These are phyloP conservation scores for Aspergillus proliferans DNA, from an alignment of 2,329 filamentous ascomycete genomes.

Conservation along the genomic window DNA sequence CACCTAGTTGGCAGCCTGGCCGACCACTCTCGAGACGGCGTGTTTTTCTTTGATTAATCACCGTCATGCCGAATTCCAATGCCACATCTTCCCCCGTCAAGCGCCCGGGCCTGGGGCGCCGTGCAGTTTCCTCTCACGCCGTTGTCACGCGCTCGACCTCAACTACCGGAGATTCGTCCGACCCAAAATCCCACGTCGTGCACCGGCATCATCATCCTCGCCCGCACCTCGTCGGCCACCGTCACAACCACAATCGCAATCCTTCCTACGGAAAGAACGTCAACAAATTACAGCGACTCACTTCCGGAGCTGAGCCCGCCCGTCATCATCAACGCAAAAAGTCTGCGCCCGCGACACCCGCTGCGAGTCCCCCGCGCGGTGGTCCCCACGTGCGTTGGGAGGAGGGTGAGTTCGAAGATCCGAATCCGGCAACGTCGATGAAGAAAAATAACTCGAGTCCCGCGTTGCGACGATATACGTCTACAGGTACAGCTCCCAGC, in stretches of 20 bases:
- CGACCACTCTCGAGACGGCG: neutral
- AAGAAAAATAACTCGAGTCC: constrained; percentile 43
- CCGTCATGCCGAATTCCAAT: constrained; percentile 18
- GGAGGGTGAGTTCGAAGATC: constrained; percentile 34
- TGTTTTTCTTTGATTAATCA: neutral
- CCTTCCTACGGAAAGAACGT: constrained; percentile 40
- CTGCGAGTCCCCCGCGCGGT: constrained; percentile 33
- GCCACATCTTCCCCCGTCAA: constrained; percentile 33
- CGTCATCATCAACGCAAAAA: constrained; percentile 42
- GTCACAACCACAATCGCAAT: constrained; percentile 35
- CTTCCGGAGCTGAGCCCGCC: constrained; percentile 23
- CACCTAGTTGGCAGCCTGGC: neutral
- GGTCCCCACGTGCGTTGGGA: constrained; percentile 37
- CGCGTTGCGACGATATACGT: constrained; percentile 34
- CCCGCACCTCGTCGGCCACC: constrained; percentile 37
- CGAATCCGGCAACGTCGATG: constrained; percentile 31
- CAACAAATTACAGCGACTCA: constrained; percentile 37
- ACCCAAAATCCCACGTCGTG: constrained; percentile 21
- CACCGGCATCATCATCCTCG: constrained; percentile 34
- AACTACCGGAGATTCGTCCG: constrained; percentile 25
- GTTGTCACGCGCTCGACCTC: constrained; percentile 31
- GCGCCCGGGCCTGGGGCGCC: constrained; percentile 35
- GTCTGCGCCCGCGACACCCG: constrained; percentile 39
- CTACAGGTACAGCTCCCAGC: constrained; percentile 20
- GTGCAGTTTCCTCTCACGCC: constrained; percentile 36